These are phyloP conservation scores for Verticillium klebahnii DNA, from an alignment of 2,329 filamentous ascomycete genomes.

Conservation along the genomic window DNA sequence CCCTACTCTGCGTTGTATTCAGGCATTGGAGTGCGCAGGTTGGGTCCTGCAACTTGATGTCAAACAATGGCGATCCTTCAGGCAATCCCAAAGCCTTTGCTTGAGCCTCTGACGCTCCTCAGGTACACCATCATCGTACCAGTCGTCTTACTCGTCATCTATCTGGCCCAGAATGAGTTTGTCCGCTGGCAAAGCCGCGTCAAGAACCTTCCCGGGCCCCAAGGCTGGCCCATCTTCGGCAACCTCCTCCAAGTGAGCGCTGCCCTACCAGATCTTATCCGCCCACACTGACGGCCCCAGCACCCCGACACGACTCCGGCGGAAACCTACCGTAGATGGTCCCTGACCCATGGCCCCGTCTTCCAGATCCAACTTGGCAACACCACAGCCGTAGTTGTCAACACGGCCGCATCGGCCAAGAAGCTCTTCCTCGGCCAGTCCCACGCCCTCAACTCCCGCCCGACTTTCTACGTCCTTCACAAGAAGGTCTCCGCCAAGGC, in stretches of 20 bases:
- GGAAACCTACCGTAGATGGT: constrained; percentile 23
- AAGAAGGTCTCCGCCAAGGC: constrained; percentile 41
- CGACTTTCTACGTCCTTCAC: constrained; percentile 59
- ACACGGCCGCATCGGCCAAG: constrained; percentile 60
- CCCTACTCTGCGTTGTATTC: too few species aligned
- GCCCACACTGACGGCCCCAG: too few species aligned
- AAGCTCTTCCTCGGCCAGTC: constrained; percentile 63
- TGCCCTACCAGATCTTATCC: too few species aligned
- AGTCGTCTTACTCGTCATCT: not conserved
- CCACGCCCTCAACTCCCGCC: constrained; percentile 60
- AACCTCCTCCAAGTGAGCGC: constrained; percentile 2
- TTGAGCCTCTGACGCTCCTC: too few species aligned
- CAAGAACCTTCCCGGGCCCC: constrained; percentile 9
- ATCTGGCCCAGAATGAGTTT: constrained; percentile 3
- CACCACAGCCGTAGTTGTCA: constrained; percentile 61
- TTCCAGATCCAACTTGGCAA: constrained; percentile 29
- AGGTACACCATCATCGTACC: too few species aligned
- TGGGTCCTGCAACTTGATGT: too few species aligned
- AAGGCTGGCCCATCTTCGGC: constrained; percentile 9
- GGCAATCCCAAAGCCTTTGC: too few species aligned
- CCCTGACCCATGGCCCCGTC: constrained; percentile 21
- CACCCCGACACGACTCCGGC: too few species aligned
- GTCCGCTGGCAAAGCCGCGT: constrained; percentile 3
- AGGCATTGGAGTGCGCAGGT: too few species aligned
- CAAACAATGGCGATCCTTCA: too few species aligned